Evolutionary conservation across 495 filamentous ascomycete genomes (phyloP).

Genomic region (Aspergillus bertholletiae): DNA sequence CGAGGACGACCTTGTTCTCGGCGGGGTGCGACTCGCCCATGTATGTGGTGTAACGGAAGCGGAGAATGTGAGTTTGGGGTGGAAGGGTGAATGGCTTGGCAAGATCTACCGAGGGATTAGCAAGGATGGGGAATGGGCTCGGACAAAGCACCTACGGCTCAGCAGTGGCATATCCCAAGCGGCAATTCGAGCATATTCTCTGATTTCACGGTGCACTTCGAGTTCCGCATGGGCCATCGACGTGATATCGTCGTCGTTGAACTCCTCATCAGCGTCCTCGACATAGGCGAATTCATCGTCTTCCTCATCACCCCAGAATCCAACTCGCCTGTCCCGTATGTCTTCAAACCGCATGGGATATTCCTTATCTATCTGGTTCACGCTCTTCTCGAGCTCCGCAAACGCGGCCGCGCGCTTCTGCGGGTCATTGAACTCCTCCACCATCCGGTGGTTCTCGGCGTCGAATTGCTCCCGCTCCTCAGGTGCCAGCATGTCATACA

Average conservation of each 20-base stretch:
- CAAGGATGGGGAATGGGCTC: neutral
- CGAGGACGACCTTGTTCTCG: conserved; percentile 87
- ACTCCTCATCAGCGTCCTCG: conserved; percentile 61
- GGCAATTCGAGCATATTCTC: conserved; percentile 81
- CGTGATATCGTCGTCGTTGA: conserved; percentile 77
- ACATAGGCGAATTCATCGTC: conserved; percentile 47
- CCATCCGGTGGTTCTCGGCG: conserved; percentile 31
- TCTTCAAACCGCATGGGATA: conserved; percentile 35
- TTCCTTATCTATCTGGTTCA: conserved; percentile 31
- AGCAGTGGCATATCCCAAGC: conserved; percentile 97
- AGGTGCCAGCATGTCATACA: conserved; percentile 46
- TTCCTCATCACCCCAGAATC: conserved; percentile 54
- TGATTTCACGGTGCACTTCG: conserved; percentile 82
- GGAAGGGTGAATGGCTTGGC: conserved; percentile 73
- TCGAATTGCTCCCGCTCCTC: conserved; percentile 45
- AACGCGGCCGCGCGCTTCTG: conserved; percentile 26
- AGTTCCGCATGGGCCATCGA: conserved; percentile 78
- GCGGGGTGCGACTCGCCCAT: conserved; percentile 92
- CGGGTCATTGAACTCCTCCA: conserved; percentile 40
- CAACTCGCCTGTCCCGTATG: conserved; percentile 21
- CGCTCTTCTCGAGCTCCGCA: conserved; percentile 28
- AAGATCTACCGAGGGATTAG: conserved; percentile 51
- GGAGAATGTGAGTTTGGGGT: conserved; percentile 64
- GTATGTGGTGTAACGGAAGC: conserved; percentile 97
- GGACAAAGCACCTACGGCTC: conserved; percentile 58